Conservation (phyloP, 2,329 filamentous ascomycete genomes). For the Fusarium mexicanum region DNA sequence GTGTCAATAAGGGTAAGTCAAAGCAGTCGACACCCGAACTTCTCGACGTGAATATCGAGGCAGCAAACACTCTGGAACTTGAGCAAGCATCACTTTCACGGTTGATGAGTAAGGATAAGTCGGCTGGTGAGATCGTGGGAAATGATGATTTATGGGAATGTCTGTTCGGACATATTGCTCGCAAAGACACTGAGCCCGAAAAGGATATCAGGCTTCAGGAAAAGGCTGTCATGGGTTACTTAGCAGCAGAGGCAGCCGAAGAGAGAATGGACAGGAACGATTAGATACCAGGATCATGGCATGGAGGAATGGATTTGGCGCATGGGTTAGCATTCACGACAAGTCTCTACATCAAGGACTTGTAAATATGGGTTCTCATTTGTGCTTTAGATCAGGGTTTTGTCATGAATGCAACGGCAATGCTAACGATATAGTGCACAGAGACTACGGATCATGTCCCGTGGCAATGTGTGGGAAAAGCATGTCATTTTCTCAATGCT, state of each 20-base stretch:
- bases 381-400: neutral
- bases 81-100: conserved; percentile 76
- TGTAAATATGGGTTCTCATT: neutral
- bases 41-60: conserved; percentile 74
- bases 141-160: conserved; percentile 88
- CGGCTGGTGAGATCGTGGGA: conserved; percentile 81
- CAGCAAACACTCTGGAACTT: conserved; percentile 85
- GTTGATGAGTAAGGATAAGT: conserved; percentile 74
- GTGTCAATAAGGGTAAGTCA: conserved; percentile 49
- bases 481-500: conserved; percentile 25
- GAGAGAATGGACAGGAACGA: conserved; percentile 40
- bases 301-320: neutral
- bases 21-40: conserved; percentile 57
- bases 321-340: neutral
- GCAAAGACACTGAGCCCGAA: conserved; percentile 36
- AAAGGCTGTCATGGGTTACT: conserved; percentile 52
- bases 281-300: neutral
- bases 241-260: conserved; percentile 58
- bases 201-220: conserved; percentile 46
- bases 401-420: neutral
- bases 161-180: conserved; percentile 73
- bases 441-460: neutral
- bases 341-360: neutral
- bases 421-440: neutral
- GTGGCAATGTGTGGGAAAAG: neutral